Evolutionary conservation across 2,329 filamentous ascomycete species (phyloP).

Genomic region (Fusarium algeriense): DNA sequence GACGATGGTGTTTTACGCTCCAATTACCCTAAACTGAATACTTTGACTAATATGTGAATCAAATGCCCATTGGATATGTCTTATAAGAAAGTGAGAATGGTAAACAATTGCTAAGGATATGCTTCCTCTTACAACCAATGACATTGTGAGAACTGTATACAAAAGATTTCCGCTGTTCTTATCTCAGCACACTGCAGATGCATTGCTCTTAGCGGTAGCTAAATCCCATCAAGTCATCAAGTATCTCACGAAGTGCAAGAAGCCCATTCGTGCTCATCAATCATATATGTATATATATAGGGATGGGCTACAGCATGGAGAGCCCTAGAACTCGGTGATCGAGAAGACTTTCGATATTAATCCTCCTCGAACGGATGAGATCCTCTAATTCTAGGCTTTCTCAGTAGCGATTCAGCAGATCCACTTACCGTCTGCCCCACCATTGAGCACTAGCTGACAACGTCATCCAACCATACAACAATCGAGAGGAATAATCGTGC

Average conservation of each 20-base stretch:
- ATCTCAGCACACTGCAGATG: background rate
- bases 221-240: background rate
- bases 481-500: conserved; percentile 1
- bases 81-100: background rate
- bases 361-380: background rate
- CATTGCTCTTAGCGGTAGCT: background rate
- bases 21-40: background rate
- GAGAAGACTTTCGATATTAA: background rate
- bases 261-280: background rate
- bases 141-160: background rate
- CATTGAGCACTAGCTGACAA: conserved; percentile 24
- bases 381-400: background rate
- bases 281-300: background rate
- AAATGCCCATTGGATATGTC: background rate
- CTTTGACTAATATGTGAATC: background rate
- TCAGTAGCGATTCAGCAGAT: conserved; percentile 12
- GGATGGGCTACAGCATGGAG: background rate
- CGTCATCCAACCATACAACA: conserved; percentile 31
- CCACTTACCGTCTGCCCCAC: conserved; percentile 32
- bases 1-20: background rate
- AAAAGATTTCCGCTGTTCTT: background rate
- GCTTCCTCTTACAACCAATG: background rate
- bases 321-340: background rate
- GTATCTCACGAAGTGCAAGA: background rate
- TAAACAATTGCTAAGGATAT: background rate